Evolutionary conservation across 768 basidiomycete genomes (phyloP), one percentile per base, ranked within the genome.

Genomic region (Pleurotus platypus): DNA sequence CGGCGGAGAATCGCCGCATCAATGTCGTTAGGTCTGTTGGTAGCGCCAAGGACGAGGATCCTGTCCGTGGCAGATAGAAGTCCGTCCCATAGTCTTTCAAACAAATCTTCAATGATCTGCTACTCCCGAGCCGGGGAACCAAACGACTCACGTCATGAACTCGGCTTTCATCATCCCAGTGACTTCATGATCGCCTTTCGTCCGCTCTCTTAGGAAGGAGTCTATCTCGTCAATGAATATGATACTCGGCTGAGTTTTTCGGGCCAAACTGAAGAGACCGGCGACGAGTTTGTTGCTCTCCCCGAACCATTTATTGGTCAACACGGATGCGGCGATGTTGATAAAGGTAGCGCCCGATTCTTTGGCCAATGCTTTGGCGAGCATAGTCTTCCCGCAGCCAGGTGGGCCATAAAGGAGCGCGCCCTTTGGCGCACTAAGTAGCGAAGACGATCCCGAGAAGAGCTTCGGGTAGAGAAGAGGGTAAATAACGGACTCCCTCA

Each of bases 171-270:
- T 95, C 94, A 98, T 98, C 4, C 89, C 94, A 37, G 94, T 98
- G 51, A 94, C 96, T 65, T 99, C 97, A 68, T 99, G 97, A 66
- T 98, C 96, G 8, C 88, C 87, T 56, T 84, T 82, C 24, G 86
- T 85, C 59, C 97, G 79, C 68, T 96, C 92, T 55, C 95, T 79
- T 69, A 99, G 73, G 70, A 99, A 93, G 1, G 91, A 92, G 66
- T 99, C 96, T 62, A 99, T 98, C 72, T 98, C 97, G 68, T 99
- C 96, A 66, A 98, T 97, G 71, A 99, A 99, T 62, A 99, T 95
- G 67, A 99, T 98, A 57, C 87, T 83, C 0, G 97, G 97, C 65
- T 98, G 93, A 2, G 91, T 83, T 73, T 98, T 98, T 49, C 86
- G 78, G 22, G 97, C 97, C 18, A 99, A 84, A 49, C 92, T 91